Conservation (phyloP, 306 rosid species). For the Cucurbita maxima region DNA sequence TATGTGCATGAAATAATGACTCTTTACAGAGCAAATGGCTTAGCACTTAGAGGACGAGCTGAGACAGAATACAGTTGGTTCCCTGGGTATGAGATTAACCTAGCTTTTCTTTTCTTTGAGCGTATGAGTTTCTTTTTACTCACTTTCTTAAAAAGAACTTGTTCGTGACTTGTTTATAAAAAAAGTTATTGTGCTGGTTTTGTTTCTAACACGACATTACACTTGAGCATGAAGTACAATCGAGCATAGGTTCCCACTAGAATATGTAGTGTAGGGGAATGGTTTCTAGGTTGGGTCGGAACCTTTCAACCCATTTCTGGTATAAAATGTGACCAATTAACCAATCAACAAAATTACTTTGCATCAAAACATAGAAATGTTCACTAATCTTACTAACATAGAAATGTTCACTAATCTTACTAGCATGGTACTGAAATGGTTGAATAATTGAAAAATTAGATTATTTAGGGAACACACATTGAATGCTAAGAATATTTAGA, state of each 20-base stretch:
- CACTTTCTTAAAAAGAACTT: not conserved
- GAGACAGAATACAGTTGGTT: slow-evolving; percentile 76
- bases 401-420: too few species aligned
- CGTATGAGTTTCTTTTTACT: not conserved
- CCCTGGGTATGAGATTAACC: slow-evolving; percentile 63
- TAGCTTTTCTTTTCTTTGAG: not conserved
- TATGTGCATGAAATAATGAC: slow-evolving; percentile 80
- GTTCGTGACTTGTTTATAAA: not conserved
- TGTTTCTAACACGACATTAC: not conserved
- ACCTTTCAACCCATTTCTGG: not conserved
- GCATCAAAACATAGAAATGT: too few species aligned
- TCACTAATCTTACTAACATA: too few species aligned
- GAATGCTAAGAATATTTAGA: too few species aligned
- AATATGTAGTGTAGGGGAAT: not conserved
- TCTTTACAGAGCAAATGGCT: slow-evolving; percentile 56
- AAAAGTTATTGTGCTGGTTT: not conserved
- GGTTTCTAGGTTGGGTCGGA: not conserved
- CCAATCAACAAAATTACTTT: too few species aligned
- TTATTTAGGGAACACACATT: too few species aligned
- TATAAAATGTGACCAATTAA: too few species aligned
- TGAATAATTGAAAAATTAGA: too few species aligned
- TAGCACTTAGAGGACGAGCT: slow-evolving; percentile 49
- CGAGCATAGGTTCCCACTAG: not conserved
- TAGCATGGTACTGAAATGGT: too few species aligned
- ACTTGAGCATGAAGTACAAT: not conserved